phyloP scores from a whole-genome alignment of 202 grass and related monocot genomes.

The Panicum virgatum region DNA sequence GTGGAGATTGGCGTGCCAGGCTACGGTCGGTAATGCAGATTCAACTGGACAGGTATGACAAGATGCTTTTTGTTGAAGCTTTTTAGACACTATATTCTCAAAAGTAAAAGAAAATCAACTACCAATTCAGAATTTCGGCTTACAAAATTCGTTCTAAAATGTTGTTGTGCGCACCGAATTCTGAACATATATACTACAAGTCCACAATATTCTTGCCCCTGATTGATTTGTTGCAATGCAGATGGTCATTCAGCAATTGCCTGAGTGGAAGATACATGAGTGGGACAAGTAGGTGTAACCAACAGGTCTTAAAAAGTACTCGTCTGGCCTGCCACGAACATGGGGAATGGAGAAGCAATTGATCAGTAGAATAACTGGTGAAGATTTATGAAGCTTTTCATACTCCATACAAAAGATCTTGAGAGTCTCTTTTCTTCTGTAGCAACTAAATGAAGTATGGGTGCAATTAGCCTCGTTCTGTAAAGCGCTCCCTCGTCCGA shows the following conservation, averaged over 20 bases:
- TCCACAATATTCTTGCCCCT: no score
- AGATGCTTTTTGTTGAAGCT: not conserved
- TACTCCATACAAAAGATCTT: not conserved
- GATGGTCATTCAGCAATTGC: conserved; percentile 93
- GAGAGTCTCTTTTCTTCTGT: not conserved
- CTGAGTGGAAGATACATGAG: conserved; percentile 83
- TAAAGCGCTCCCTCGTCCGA: not conserved
- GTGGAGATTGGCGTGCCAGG: conserved; percentile 95
- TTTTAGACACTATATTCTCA: not conserved
- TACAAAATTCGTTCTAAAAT: not conserved
- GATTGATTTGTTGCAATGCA: conserved; percentile 28
- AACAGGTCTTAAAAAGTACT: not conserved
- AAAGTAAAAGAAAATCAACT: not conserved
- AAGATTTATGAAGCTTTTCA: not conserved
- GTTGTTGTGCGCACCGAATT: not conserved
- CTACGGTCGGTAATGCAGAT: conserved; percentile 73
- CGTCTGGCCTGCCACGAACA: not conserved
- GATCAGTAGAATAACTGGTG: not conserved
- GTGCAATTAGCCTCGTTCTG: not conserved
- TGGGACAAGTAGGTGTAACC: conserved; percentile 56
- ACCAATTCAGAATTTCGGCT: not conserved
- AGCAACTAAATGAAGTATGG: not conserved
- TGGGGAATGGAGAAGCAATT: not conserved
- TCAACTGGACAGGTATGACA: conserved; percentile 70
- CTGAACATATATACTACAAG: not conserved